A percentile compares a stretch with the other conserved stretches of the same genome.
These are phyloP conservation scores for Ustilago xerochloae DNA, from an alignment of 1,284 basidiomycete species.

Conservation along the genomic window DNA sequence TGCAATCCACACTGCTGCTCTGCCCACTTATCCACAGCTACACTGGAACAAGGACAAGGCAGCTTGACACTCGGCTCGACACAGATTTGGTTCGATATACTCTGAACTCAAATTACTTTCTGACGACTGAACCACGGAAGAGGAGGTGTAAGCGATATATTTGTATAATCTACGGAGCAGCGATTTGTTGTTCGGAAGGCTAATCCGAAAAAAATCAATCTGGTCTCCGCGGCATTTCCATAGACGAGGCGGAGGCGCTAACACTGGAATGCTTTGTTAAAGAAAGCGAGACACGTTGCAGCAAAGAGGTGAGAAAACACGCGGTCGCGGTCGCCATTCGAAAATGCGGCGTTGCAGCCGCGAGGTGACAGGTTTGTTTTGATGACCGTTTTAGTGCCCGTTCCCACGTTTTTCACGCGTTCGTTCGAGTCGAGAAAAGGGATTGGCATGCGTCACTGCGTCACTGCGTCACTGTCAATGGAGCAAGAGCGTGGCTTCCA, in stretches of 20 bases:
- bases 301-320: background rate
- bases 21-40: too few relatives aligned
- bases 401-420: background rate
- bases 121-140: too few relatives aligned
- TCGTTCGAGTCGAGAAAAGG: background rate
- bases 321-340: background rate
- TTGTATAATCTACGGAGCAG: too few relatives aligned
- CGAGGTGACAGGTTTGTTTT: background rate
- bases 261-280: background rate
- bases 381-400: background rate
- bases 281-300: background rate
- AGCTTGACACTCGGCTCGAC: too few relatives aligned
- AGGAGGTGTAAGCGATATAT: background rate
- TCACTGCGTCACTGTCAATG: constrained; percentile 6
- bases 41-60: too few relatives aligned
- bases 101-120: too few relatives aligned
- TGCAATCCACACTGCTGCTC: too few relatives aligned
- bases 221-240: background rate
- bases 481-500: constrained; percentile 24
- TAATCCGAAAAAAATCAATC: background rate
- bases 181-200: background rate
- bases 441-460: background rate
- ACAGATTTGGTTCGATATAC: too few relatives aligned
- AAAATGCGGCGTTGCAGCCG: background rate
- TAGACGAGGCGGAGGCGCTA: background rate